phyloP scores from a whole-genome alignment of 2,329 filamentous ascomycete genomes.

The Chaetomium sp. region DNA sequence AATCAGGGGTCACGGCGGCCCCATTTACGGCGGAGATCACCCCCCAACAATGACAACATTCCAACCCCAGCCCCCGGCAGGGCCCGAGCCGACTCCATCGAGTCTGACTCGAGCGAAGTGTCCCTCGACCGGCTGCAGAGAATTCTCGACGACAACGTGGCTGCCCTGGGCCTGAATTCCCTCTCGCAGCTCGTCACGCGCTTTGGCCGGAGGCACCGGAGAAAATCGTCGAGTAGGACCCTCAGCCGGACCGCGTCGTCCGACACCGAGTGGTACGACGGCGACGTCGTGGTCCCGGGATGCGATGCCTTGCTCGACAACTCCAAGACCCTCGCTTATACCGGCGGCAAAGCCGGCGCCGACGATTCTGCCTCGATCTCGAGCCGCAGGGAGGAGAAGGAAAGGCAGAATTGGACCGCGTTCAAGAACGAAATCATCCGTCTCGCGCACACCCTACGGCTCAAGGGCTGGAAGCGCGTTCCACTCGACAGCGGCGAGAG shows the following conservation, averaged over 20 bases:
- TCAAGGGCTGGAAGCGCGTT: conserved; percentile 90
- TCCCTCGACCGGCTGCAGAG: conserved; percentile 80
- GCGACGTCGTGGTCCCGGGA: conserved; percentile 78
- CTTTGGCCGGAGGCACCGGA: conserved; percentile 49
- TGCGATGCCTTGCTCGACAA: conserved; percentile 89
- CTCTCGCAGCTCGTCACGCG: conserved; percentile 49
- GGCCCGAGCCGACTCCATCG: conserved; percentile 56
- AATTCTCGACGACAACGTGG: conserved; percentile 72
- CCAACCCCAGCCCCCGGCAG: conserved; percentile 23
- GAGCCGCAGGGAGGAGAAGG: conserved; percentile 60
- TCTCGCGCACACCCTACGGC: conserved; percentile 80
- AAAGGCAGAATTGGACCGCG: conserved; percentile 73
- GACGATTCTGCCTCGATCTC: conserved; percentile 48
- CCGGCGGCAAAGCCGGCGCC: conserved; percentile 52
- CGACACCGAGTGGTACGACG: conserved; percentile 82
- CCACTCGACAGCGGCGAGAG: conserved; percentile 68
- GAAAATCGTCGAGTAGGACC: conserved; percentile 44
- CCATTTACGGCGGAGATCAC: conserved; percentile 46
- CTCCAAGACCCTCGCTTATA: conserved; percentile 81
- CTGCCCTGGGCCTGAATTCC: conserved; percentile 52
- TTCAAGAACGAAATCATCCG: conserved; percentile 95
- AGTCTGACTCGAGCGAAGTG: conserved; percentile 68
- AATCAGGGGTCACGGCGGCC: conserved; percentile 54
- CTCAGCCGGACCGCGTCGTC: conserved; percentile 62
- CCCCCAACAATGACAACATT: conserved; percentile 28